Evolutionary conservation across 768 basidiomycete genomes (phyloP).

Genomic region (Mrakia gelida): DNA sequence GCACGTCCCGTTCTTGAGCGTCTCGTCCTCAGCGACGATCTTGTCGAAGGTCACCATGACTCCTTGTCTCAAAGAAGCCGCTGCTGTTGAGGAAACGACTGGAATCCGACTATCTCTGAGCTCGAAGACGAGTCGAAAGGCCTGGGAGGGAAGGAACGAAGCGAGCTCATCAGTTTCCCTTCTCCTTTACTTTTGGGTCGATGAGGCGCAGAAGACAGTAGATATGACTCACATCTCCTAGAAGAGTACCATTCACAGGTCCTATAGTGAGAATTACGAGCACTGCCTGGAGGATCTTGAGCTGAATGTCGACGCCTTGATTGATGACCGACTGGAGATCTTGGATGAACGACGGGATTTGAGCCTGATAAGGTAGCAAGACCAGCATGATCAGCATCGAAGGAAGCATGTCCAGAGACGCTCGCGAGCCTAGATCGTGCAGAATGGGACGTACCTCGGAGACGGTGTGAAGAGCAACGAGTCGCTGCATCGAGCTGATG

Average conservation of each 20-base stretch:
- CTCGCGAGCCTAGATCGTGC: neutral
- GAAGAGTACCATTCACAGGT: conserved; percentile 67
- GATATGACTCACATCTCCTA: conserved; percentile 65
- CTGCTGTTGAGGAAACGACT: conserved; percentile 94
- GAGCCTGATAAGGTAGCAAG: conserved; percentile 52
- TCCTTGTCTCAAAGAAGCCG: conserved; percentile 88
- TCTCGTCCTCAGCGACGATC: conserved; percentile 69
- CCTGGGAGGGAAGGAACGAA: conserved; percentile 50
- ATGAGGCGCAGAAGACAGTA: no score
- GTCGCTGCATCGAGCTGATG: conserved; percentile 80
- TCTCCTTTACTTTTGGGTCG: no score
- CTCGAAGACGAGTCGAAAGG: conserved; percentile 87
- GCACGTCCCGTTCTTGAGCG: neutral
- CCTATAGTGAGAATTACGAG: conserved; percentile 84
- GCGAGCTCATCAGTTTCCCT: neutral
- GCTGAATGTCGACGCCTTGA: conserved; percentile 94
- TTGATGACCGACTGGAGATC: conserved; percentile 84
- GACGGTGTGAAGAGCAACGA: conserved; percentile 81
- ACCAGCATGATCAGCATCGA: neutral
- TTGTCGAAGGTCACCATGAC: conserved; percentile 99
- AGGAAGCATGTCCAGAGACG: conserved; percentile 11
- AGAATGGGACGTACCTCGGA: conserved; percentile 44
- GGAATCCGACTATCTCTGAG: conserved; percentile 92
- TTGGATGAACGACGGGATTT: conserved; percentile 70
- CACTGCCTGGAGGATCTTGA: conserved; percentile 86